A percentile compares a stretch with the other conserved stretches of the same genome.
These are phyloP conservation scores for Angophora floribunda DNA, from an alignment of 345 rosid genomes.

Conservation along the genomic window DNA sequence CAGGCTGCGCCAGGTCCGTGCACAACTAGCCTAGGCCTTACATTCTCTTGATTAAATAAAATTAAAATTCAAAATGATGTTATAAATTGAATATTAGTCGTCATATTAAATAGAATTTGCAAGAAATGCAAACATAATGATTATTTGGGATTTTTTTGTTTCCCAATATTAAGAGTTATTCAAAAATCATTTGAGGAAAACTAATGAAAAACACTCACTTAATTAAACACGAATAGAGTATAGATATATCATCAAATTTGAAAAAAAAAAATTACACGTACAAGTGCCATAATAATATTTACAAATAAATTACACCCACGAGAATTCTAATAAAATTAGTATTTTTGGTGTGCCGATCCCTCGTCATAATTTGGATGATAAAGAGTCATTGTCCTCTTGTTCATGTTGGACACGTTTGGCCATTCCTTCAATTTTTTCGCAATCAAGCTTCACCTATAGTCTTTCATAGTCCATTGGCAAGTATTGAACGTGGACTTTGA, in stretches of 20 bases:
- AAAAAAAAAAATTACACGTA: not conserved
- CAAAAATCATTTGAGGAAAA: not conserved
- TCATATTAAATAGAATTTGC: not conserved
- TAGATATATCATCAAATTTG: not conserved
- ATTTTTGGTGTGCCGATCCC: not conserved
- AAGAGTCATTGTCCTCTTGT: not conserved
- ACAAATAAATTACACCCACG: not conserved
- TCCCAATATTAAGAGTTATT: not conserved
- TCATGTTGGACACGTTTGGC: not conserved
- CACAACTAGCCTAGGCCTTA: accelerated
- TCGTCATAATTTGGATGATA: not conserved
- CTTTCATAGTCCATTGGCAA: not conserved
- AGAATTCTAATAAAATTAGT: not conserved
- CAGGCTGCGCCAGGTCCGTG: not conserved
- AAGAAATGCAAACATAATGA: not conserved
- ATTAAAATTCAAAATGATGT: not conserved
- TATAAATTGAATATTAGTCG: not conserved
- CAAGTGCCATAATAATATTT: not conserved
- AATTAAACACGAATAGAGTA: not conserved
- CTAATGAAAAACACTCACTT: not conserved
- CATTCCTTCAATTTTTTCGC: not conserved
- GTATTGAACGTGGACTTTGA: not conserved
- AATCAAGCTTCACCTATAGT: not conserved
- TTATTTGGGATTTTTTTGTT: not conserved
- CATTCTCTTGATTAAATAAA: not conserved